phyloP scores from a whole-genome alignment of 345 rosid species.

The Nephelium lappaceum region DNA sequence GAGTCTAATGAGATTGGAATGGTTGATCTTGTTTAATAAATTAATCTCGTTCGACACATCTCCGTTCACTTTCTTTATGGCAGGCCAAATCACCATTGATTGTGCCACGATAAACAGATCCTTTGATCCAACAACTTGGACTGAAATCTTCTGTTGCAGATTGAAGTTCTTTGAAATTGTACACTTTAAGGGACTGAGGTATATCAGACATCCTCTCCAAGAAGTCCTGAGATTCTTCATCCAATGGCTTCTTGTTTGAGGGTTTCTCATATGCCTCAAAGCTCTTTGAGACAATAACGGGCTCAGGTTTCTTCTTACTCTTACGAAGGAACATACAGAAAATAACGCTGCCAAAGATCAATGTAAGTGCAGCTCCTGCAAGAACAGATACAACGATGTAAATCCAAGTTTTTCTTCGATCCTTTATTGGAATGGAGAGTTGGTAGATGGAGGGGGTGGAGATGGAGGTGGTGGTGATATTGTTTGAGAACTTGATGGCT shows the following conservation, averaged over 20 bases:
- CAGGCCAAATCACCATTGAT: conserved; percentile 70
- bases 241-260: conserved; percentile 32
- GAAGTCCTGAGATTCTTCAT: conserved; percentile 46
- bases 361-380: conserved; percentile 45
- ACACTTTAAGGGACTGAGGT: conserved; percentile 59
- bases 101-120: conserved; percentile 62
- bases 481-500: conserved; percentile 41
- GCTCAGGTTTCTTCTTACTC: conserved; percentile 29
- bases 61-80: conserved; percentile 71
- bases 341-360: conserved; percentile 28
- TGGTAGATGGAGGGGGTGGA: conserved; percentile 27
- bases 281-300: conserved; percentile 24
- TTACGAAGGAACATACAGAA: conserved; percentile 34
- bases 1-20: conserved; percentile 67
- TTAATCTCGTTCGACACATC: conserved; percentile 71
- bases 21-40: conserved; percentile 64
- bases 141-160: conserved; percentile 71
- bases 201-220: conserved; percentile 45
- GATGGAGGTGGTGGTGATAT: conserved; percentile 30
- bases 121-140: conserved; percentile 47
- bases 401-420: conserved; percentile 58
- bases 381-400: conserved; percentile 50
- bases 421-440: conserved; percentile 25
- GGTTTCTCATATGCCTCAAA: conserved; percentile 44
- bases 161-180: conserved; percentile 58